Evolutionary conservation across 352 stramenopile genomes (phyloP), one percentile per base, ranked within the genome.

Genomic region (Globisporangium nodosum): DNA sequence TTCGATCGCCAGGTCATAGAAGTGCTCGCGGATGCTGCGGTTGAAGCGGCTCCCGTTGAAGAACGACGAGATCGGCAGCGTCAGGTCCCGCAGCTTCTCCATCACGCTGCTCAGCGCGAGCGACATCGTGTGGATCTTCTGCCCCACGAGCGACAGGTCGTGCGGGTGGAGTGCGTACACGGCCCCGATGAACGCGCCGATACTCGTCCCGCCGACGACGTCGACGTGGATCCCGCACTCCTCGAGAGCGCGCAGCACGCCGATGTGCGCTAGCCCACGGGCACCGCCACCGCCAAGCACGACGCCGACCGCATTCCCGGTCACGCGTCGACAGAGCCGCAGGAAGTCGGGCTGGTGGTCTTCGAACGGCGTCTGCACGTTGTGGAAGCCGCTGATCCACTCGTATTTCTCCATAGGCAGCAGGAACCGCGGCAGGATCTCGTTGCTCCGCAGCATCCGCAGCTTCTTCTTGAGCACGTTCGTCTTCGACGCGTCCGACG

Each of bases 251-350:
- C 79, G 81, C 12, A 98, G 73, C 0, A 99, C 89, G 12, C 95
- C 92, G 52, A 99, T 84, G 74, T 99, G 96, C 6, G 93, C 92
- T 4, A 98, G 72, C 13, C 95, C 96, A 61, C 95, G 68, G 18
- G 93, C 94, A 53, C 94, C 96, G 11, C 96, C 96, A 53, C 93
- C 95, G 47, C 93, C 93, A 40, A 99, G 78, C 1, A 98, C 95
- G 9, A 99, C 65, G 6, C 95, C 96, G 24, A 98, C 80, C 4
- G 91, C 86, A 56, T 90, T 92, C 42, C 96, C 94, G 1, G 93
- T 97, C 15, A 99, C 76, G 49, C 90, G 80, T 52, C 96, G 81
- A 65, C 80, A 88, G 37, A 98, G 62, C 1, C 95, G 91, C 40
- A 92, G 70, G 30, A 96, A 90, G 47, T 96, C 87, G 1, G 78